Evolutionary conservation across 2,329 filamentous ascomycete species (phyloP).

Genomic region (Leptographium lundbergii): DNA sequence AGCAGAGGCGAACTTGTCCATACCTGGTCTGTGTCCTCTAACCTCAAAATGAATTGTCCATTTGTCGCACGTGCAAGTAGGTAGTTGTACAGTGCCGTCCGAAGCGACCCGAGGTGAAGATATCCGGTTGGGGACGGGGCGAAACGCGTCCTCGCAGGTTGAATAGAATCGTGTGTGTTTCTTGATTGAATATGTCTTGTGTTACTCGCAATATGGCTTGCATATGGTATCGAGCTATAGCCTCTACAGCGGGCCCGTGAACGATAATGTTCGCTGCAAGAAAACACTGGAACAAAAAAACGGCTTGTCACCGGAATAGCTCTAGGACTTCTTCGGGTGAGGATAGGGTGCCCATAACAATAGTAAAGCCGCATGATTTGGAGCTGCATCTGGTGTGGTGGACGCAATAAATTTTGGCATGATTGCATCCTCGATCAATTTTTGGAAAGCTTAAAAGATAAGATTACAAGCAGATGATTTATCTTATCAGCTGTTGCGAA

Average conservation of each 20-base stretch:
- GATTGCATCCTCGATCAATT: not conserved
- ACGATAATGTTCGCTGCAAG: not conserved
- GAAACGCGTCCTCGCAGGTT: slow-evolving; percentile 68
- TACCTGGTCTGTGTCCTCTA: slow-evolving; percentile 94
- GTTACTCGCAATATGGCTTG: not conserved
- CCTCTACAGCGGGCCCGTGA: not conserved
- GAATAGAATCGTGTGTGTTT: slow-evolving; percentile 23
- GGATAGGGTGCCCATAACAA: not conserved
- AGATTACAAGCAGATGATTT: not conserved
- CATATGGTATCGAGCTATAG: not conserved
- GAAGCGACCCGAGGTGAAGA: slow-evolving; percentile 78
- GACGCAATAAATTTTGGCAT: not conserved
- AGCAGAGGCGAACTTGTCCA: not conserved
- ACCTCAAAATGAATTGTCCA: slow-evolving; percentile 78
- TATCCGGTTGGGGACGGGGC: slow-evolving; percentile 93
- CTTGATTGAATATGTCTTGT: not conserved
- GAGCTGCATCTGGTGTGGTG: not conserved
- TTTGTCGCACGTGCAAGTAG: slow-evolving; percentile 77
- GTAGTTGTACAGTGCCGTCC: slow-evolving; percentile 94
- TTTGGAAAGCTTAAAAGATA: not conserved
- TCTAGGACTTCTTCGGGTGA: not conserved
- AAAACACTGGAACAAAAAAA: not conserved
- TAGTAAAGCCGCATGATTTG: not conserved
- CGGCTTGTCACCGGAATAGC: not conserved
- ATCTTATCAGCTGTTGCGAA: not conserved